Evolutionary conservation across 2,329 filamentous ascomycete species (phyloP), one percentile per base, ranked within the genome.

Genomic region (Coniochaeta sp.): DNA sequence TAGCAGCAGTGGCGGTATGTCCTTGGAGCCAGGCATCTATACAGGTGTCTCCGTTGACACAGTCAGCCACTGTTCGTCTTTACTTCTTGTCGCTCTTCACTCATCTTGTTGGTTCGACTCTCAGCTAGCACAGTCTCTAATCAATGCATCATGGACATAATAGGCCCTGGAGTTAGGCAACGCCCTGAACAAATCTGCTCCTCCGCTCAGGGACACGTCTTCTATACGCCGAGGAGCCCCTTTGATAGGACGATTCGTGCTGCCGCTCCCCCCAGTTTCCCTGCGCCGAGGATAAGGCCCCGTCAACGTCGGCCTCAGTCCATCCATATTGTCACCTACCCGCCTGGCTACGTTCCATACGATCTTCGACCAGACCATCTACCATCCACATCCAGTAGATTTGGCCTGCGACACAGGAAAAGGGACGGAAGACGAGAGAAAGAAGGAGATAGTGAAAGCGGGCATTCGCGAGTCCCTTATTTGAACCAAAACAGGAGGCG

Each of bases 291-390:
- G 64, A 83, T 81, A 68, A 77, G 78, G 66, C 76, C 75, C 60
- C 78, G 81, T 65, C 77, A 72, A 61, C 77, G 80, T 64, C 75
- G 81, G 67, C 81, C 80, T 50, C 81, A 83, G 65, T 81, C 80
- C 47, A 84, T 85, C 62, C 79, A 81, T 68, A 83, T 84, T 61
- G 75, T 75, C 61, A 78, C 76, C 60, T 81, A 78, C 63, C 77
- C 71, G 50, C 60, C 76, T 62, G 70, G 79, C 30, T 77, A 73
- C 55, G 65, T 76, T 3, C 75, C 74, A 2, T 68, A 69, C 61
- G 75, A 78, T 50, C 65, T 75, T 16, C 65, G 78, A 58, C 71
- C 47, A 58, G 70, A 58, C 61, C 65, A 62, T 63, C 62, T 62
- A 65, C 63, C 66, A 42, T 69, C 69, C 67, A 68, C 69, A 65